Conservation (phyloP, 148 eudicot genomes). For the Spergularia marina region DNA sequence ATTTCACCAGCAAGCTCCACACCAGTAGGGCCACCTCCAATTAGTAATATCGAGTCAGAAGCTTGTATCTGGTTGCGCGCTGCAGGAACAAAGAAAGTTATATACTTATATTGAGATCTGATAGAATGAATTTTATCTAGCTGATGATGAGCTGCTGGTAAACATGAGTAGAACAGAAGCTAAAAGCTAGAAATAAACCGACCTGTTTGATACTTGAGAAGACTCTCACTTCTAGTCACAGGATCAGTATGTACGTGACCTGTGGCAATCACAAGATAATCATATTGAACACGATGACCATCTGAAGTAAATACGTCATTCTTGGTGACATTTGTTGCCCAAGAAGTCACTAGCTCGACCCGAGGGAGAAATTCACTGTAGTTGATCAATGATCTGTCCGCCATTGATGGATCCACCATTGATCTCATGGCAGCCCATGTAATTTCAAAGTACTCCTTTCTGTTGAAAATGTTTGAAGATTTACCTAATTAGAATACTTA, state of each 20-base stretch:
- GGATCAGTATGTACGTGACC: constrained; percentile 40
- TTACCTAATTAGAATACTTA: background rate
- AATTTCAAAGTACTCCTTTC: constrained; percentile 45
- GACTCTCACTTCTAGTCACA: constrained; percentile 29
- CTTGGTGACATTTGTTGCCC: constrained; percentile 34
- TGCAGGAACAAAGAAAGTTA: constrained; percentile 23
- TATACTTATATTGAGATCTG: background rate
- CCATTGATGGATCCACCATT: constrained; percentile 41
- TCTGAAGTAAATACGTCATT: constrained; percentile 34
- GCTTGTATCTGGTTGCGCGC: constrained; percentile 36
- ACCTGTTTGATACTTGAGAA: constrained; percentile 41
- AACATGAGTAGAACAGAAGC: background rate
- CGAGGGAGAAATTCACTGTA: constrained; percentile 42
- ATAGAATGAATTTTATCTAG: background rate
- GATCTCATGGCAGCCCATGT: constrained; percentile 45
- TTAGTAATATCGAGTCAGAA: constrained; percentile 37
- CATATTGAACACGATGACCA: constrained; percentile 36
- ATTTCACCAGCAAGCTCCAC: constrained; percentile 69
- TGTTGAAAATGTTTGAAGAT: constrained; percentile 18
- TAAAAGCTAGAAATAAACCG: background rate
- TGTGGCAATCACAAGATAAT: constrained; percentile 52
- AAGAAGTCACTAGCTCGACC: constrained; percentile 39
- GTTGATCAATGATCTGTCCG: constrained; percentile 40
- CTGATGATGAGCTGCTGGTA: background rate
- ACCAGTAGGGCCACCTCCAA: constrained; percentile 66